Evolutionary conservation across 2,329 filamentous ascomycete genomes (phyloP).

Genomic region (Colletotrichum sojae): DNA sequence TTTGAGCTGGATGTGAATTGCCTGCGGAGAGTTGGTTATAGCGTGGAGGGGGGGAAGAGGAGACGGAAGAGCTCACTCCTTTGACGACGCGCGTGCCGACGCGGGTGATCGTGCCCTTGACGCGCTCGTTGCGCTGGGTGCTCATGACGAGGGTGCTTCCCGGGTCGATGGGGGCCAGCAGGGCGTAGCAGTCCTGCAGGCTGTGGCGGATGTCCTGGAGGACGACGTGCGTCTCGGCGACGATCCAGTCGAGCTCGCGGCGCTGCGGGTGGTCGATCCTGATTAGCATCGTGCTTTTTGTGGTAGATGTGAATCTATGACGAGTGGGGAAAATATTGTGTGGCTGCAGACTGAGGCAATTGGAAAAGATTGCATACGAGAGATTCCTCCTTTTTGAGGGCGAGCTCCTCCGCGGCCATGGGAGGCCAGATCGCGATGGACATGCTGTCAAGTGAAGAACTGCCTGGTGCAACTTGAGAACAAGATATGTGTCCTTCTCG

Average conservation of each 20-base stretch:
- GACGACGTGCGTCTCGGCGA: constrained; percentile 62
- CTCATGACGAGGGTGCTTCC: constrained; percentile 92
- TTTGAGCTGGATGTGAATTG: constrained; percentile 82
- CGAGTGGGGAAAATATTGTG: too few species aligned
- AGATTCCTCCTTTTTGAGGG: constrained; percentile 63
- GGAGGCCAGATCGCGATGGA: constrained; percentile 72
- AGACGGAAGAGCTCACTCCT: constrained; percentile 71
- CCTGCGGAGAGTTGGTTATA: constrained; percentile 59
- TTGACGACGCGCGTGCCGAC: constrained; percentile 93
- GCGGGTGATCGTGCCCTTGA: constrained; percentile 93
- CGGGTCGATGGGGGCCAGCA: constrained; percentile 87
- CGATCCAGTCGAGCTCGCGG: constrained; percentile 70
- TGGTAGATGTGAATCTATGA: background rate
- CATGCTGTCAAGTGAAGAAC: constrained; percentile 54
- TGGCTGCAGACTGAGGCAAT: too few species aligned
- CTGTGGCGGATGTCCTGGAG: constrained; percentile 71
- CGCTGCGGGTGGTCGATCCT: constrained; percentile 51
- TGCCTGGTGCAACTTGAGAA: background rate
- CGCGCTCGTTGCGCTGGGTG: constrained; percentile 86
- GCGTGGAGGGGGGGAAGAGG: background rate
- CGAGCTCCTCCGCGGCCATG: constrained; percentile 65
- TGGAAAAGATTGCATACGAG: constrained; percentile 58
- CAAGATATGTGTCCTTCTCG: background rate
- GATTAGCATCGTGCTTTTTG: constrained; percentile 49
- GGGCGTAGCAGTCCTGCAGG: constrained; percentile 88